Evolutionary conservation across 2,329 filamentous ascomycete species (phyloP).

Genomic region (Claviceps sp.): DNA sequence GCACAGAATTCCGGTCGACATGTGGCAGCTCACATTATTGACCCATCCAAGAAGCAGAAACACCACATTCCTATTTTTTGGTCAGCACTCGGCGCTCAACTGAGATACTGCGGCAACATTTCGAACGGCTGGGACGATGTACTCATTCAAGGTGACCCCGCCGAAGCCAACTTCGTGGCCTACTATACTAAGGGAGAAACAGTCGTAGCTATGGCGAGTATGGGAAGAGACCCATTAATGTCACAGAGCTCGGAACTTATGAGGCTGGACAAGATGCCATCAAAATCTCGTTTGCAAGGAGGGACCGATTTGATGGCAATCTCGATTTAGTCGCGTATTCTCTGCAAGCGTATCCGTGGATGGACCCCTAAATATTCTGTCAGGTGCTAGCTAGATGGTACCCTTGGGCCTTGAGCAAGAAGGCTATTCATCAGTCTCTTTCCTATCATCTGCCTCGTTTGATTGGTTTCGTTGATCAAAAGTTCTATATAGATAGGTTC

Average conservation of each 20-base stretch:
- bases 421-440: too few relatives aligned
- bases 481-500: too few relatives aligned
- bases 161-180: slow-evolving; percentile 70
- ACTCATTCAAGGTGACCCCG: slow-evolving; percentile 62
- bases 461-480: too few relatives aligned
- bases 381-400: background rate
- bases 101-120: slow-evolving; percentile 89
- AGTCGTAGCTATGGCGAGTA: slow-evolving; percentile 79
- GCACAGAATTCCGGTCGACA: slow-evolving; percentile 82
- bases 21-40: slow-evolving; percentile 64
- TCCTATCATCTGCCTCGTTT: too few relatives aligned
- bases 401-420: too few relatives aligned
- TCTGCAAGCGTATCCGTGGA: background rate
- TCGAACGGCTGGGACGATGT: slow-evolving; percentile 71
- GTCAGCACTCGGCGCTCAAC: slow-evolving; percentile 79
- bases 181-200: slow-evolving; percentile 81
- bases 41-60: slow-evolving; percentile 44
- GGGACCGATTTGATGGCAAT: slow-evolving; percentile 40
- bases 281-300: slow-evolving; percentile 59
- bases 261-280: slow-evolving; percentile 67
- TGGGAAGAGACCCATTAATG: slow-evolving; percentile 84
- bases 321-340: slow-evolving; percentile 7
- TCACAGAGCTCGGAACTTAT: slow-evolving; percentile 73
- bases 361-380: background rate
- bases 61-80: slow-evolving; percentile 91